Base-by-base conservation (phyloP, 345 rosid species). In the Raphanus sativus region DNA sequence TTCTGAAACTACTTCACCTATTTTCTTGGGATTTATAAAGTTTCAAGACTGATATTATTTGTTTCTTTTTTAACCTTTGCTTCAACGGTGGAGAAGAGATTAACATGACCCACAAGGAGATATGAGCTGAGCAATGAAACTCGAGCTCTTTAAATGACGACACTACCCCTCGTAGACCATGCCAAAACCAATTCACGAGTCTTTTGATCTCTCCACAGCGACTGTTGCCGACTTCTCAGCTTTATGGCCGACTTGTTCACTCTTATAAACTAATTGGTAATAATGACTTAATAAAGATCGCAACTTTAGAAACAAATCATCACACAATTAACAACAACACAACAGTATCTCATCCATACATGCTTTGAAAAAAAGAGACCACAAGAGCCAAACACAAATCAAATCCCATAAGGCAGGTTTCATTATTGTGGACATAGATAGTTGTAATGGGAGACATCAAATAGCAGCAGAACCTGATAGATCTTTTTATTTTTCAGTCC, bases 291-390 rank as follows among this genome's bases (percentile, higher is more conserved):
- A 13, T 21, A 21, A 1, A 61, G 67, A 62, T 79, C 83, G 0
- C 82, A 84, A 42, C 69, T 24, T 71, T 4, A 42, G 25, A 30
- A 77, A 66, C 85, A 85, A 10, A 72, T 86, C 85, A 64, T 83
- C 90, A 62, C 7, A 70, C 15, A 25, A 13, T 61, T n/a, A n/a
- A n/a, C 3, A 61, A 61, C 65, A 61, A 1, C 24, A 40, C 52
- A 45, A 52, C 10, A 52, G 48, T 30, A 62, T 72, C 76, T 62
- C 48, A 52, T 10, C 15, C 32, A 58, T 69, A 71, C 76, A 71
- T 13, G 12, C 67, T 71, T 77, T 77, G 62, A 77, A 73, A 67
- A 65, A 72, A 65, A 32, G 62, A 78, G 42, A 71, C 32, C 72
- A 77, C 62, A 54, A 70, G 67, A 77, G 60, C 11, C 8, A 2